A percentile compares a stretch with the other conserved stretches of the same genome.
phyloP scores from a whole-genome alignment of 2,329 filamentous ascomycete species.

The Fusarium guadeloupense region DNA sequence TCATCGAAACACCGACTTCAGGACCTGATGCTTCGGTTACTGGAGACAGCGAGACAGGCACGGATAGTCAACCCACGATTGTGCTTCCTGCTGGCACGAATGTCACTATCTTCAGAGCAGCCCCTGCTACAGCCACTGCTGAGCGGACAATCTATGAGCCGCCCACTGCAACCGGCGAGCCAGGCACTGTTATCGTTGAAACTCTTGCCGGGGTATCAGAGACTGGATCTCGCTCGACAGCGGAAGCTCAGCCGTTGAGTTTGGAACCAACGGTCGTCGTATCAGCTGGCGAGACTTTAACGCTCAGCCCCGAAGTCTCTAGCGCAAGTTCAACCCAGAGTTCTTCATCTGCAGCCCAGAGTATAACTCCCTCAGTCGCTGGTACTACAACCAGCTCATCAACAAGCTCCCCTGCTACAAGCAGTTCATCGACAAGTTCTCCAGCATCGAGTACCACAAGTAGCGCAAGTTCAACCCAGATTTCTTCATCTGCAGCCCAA shows the following conservation, averaged over 20 bases:
- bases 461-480: background rate
- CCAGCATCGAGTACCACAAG: background rate
- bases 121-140: constrained; percentile 7
- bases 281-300: background rate
- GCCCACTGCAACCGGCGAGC: constrained; percentile 3
- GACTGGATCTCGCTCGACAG: background rate
- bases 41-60: background rate
- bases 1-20: constrained; percentile 7
- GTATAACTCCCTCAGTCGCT: background rate
- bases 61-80: background rate
- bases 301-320: background rate
- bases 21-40: background rate
- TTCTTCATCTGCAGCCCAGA: background rate
- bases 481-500: background rate
- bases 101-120: constrained; percentile 4
- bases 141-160: constrained; percentile 7
- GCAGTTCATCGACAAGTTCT: background rate
- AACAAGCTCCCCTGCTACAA: background rate
- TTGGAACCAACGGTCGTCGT: background rate
- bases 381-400: background rate
- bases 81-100: background rate
- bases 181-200: constrained; percentile 20
- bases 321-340: background rate
- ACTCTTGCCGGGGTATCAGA: background rate
- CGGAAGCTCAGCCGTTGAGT: background rate